These are phyloP conservation scores for Begonia masoniana DNA, from an alignment of 306 rosid species.

Conservation along the genomic window DNA sequence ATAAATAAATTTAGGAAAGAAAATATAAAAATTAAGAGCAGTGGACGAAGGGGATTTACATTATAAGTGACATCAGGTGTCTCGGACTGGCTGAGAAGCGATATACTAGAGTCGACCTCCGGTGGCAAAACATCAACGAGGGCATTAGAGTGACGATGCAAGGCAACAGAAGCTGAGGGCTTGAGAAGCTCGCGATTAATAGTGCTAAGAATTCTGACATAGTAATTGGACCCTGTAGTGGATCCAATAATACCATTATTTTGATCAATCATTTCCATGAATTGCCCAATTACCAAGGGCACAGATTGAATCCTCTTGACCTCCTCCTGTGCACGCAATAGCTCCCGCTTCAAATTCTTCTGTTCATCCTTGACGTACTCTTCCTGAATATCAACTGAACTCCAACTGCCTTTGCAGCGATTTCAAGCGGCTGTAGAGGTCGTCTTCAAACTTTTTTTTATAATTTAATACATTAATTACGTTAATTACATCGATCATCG, in stretches of 20 bases:
- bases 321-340: constrained; percentile 90
- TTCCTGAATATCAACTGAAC: constrained; percentile 84
- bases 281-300: constrained; percentile 93
- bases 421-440: constrained; percentile 74
- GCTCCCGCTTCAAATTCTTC: constrained; percentile 94
- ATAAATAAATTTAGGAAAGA: no score
- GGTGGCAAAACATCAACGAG: constrained; percentile 98
- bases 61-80: constrained; percentile 98
- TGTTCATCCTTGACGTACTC: constrained; percentile 90
- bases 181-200: constrained; percentile 86
- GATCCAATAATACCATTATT: constrained; percentile 95
- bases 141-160: constrained; percentile 95
- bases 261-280: constrained; percentile 97
- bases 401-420: constrained; percentile 73
- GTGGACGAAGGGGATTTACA: background rate
- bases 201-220: constrained; percentile 85
- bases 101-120: constrained; percentile 93
- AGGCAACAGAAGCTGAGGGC: constrained; percentile 90
- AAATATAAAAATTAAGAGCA: no score
- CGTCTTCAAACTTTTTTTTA: constrained; percentile 33
- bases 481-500: no score
- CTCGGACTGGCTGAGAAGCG: constrained; percentile 98
- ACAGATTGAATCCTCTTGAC: constrained; percentile 97
- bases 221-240: constrained; percentile 95
- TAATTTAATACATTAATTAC: no score